These are phyloP conservation scores for Avena atlantica DNA, from an alignment of 176 grass and related monocot species.

Conservation along the genomic window DNA sequence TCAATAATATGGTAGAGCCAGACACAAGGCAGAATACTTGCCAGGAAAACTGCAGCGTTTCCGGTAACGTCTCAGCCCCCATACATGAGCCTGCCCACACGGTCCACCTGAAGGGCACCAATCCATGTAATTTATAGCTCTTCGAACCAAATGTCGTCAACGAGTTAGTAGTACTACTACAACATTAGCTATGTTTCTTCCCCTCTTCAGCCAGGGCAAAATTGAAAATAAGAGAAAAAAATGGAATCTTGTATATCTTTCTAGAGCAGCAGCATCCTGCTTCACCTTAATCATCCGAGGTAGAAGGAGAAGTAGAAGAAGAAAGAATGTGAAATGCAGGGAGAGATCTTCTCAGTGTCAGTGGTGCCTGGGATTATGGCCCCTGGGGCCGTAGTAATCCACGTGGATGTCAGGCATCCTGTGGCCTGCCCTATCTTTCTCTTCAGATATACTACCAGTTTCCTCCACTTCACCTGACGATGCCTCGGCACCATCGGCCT, in stretches of 20 bases:
- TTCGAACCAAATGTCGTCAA: slow-evolving; percentile 24
- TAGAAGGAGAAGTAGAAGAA: neutral
- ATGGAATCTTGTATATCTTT: neutral
- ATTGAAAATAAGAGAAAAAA: neutral
- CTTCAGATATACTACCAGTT: slow-evolving; percentile 26
- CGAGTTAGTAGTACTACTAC: slow-evolving; percentile 37
- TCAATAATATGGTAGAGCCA: neutral
- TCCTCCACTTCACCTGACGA: slow-evolving; percentile 36
- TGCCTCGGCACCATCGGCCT: slow-evolving; percentile 1
- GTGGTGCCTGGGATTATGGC: slow-evolving; percentile 67
- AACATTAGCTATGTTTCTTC: slow-evolving; percentile 32
- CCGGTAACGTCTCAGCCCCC: slow-evolving; percentile 19
- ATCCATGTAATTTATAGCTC: neutral
- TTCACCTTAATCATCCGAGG: neutral
- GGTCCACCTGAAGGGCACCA: neutral
- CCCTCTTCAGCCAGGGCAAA: slow-evolving; percentile 28
- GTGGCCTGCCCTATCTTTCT: slow-evolving; percentile 42
- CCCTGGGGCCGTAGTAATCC: slow-evolving; percentile 78
- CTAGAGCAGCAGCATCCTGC: neutral
- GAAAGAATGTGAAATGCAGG: neutral
- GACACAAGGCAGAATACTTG: slow-evolving; percentile 12
- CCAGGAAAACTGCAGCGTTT: slow-evolving; percentile 42
- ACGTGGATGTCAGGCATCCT: slow-evolving; percentile 65
- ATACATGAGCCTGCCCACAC: neutral
- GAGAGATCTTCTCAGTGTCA: slow-evolving; percentile 52